phyloP scores from a whole-genome alignment of 306 rosid genomes.

The Canavalia gladiata region DNA sequence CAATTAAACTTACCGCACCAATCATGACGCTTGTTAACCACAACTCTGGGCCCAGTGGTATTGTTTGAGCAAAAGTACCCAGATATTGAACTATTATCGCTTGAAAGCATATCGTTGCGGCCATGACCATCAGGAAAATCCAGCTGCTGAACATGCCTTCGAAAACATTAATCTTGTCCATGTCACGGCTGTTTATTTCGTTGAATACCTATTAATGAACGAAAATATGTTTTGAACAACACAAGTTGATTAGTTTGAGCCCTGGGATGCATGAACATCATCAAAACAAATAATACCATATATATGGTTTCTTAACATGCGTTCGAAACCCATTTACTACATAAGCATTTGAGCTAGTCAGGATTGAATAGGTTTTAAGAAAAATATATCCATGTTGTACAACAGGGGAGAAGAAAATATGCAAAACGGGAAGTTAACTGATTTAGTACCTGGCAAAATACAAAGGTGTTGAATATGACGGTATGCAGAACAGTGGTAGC shows the following conservation, averaged over 20 bases:
- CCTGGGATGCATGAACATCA: constrained; percentile 7
- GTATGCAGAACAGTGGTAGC: constrained; percentile 62
- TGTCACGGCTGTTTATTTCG: constrained; percentile 92
- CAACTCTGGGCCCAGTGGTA: constrained; percentile 59
- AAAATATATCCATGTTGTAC: neutral
- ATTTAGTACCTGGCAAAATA: constrained; percentile 85
- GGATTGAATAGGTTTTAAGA: neutral
- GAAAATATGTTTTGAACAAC: neutral
- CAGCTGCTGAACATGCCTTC: constrained; percentile 66
- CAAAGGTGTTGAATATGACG: constrained; percentile 86
- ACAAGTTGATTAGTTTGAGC: neutral
- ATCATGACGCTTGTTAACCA: constrained; percentile 71
- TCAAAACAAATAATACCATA: neutral
- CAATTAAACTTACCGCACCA: constrained; percentile 70
- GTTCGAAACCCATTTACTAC: neutral
- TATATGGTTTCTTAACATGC: neutral
- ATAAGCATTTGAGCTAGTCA: neutral
- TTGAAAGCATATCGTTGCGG: constrained; percentile 69
- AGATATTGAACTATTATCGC: constrained; percentile 68
- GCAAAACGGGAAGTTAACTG: neutral
- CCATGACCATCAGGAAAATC: constrained; percentile 67
- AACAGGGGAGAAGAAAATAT: neutral
- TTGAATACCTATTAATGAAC: constrained; percentile 68
- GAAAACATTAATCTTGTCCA: constrained; percentile 86
- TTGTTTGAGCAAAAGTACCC: constrained; percentile 82